A percentile compares a stretch with the other conserved stretches of the same genome.
These are phyloP conservation scores for Serendipita indica DNA, from an alignment of 768 basidiomycete species.

Conservation along the genomic window DNA sequence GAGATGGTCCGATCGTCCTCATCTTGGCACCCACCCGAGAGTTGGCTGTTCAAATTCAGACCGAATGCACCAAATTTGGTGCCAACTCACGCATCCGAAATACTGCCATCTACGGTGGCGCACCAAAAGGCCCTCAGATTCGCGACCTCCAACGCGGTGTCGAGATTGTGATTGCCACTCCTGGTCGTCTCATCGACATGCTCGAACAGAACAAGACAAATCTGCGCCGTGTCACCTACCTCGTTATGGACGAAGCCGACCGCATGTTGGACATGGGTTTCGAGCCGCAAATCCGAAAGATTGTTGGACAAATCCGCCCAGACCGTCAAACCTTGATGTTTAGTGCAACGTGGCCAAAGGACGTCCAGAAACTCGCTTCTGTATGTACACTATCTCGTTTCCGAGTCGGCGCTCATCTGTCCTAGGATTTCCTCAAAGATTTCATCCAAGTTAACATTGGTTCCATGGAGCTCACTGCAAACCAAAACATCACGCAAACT, in stretches of 20 bases:
- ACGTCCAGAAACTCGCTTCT: conserved; percentile 92
- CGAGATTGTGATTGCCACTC: conserved; percentile 99
- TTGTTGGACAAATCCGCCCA: conserved; percentile 91
- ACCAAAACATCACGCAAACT: conserved; percentile 93
- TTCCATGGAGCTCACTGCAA: conserved; percentile 95
- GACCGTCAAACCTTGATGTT: conserved; percentile 99
- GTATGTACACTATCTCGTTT: conserved; percentile 26
- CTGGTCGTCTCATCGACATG: conserved; percentile 98
- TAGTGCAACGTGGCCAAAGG: conserved; percentile 99
- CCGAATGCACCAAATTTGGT: conserved; percentile 97
- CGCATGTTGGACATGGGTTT: conserved; percentile 99
- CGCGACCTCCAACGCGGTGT: conserved; percentile 94
- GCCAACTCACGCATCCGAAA: conserved; percentile 92
- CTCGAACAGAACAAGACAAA: conserved; percentile 93
- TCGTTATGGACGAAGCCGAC: conserved; percentile 99
- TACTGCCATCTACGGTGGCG: conserved; percentile 97
- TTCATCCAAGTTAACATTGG: conserved; percentile 99
- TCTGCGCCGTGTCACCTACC: conserved; percentile 86
- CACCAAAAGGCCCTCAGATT: conserved; percentile 96
- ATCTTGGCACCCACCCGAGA: conserved; percentile 96
- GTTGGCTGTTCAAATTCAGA: conserved; percentile 96
- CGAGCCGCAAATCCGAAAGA: conserved; percentile 98
- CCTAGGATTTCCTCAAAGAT: conserved; percentile 84
- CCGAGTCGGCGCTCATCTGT: conserved; percentile 8
- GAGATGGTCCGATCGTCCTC: conserved; percentile 94